These are phyloP conservation scores for Parsonsia alboflavescens DNA, from an alignment of 257 asterid genomes.

Conservation along the genomic window DNA sequence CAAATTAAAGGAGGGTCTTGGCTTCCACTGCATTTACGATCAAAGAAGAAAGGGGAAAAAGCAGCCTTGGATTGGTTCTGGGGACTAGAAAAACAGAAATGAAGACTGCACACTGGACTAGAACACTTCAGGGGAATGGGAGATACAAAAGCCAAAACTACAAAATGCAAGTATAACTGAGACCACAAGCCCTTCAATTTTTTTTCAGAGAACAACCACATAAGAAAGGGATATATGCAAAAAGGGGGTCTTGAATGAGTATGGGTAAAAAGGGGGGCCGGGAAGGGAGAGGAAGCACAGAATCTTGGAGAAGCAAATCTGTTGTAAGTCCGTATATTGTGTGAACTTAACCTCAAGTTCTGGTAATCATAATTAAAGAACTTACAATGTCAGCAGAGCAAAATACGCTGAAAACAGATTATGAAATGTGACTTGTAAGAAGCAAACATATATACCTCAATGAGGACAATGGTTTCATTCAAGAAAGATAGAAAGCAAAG, in stretches of 20 bases:
- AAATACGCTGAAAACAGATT: conserved; percentile 5
- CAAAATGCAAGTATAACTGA: background rate
- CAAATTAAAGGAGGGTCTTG: background rate
- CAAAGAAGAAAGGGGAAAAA: background rate
- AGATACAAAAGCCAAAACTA: background rate
- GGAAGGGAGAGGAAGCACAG: conserved; percentile 4
- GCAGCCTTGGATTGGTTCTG: background rate
- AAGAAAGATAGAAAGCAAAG: conserved; percentile 42
- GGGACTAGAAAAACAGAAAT: background rate
- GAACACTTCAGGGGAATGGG: background rate
- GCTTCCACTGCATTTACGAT: background rate
- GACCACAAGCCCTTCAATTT: background rate
- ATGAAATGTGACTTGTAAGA: conserved; percentile 13
- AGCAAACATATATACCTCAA: conserved; percentile 41
- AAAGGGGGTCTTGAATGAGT: background rate
- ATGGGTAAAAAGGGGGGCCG: background rate
- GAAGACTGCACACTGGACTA: background rate
- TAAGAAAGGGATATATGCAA: background rate
- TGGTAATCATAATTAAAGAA: conserved; percentile 16
- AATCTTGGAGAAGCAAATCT: background rate
- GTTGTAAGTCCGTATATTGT: background rate
- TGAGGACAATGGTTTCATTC: conserved; percentile 42
- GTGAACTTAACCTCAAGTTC: conserved; percentile 4
- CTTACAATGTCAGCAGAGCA: conserved; percentile 14
- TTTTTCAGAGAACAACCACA: background rate